phyloP scores from a whole-genome alignment of 768 basidiomycete genomes.

The Rhizopogon vinicolor region DNA sequence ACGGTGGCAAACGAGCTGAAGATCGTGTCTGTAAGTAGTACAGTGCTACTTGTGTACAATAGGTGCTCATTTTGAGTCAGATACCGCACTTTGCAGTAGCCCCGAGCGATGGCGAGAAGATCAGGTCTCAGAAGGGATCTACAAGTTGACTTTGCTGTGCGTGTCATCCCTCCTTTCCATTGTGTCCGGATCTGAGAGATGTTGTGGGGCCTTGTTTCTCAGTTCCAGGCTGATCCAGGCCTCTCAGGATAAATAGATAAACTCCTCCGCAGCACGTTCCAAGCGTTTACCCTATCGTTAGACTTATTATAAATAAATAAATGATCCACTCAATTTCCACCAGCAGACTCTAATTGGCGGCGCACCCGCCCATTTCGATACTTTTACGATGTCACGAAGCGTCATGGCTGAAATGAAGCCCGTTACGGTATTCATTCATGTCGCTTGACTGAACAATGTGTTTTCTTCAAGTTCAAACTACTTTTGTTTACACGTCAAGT shows the following conservation, averaged over 20 bases:
- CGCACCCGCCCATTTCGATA: too few species aligned
- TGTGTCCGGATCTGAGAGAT: neutral
- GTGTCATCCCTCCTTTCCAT: neutral
- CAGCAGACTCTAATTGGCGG: neutral
- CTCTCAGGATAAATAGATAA: neutral
- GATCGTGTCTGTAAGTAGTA: conserved; percentile 46
- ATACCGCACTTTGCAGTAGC: conserved; percentile 17
- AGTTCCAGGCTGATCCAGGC: neutral
- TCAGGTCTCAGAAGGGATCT: neutral
- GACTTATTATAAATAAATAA: too few species aligned
- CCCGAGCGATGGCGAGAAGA: neutral
- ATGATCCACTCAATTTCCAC: too few species aligned
- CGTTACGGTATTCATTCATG: neutral
- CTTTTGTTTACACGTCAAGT: neutral
- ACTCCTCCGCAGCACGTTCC: too few species aligned
- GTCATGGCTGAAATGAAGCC: neutral
- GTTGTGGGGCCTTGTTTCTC: neutral
- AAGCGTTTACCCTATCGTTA: too few species aligned
- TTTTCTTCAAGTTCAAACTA: neutral
- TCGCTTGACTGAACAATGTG: neutral
- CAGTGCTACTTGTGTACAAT: neutral
- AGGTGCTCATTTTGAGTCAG: conserved; percentile 2
- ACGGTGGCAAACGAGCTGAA: conserved; percentile 42
- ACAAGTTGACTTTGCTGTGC: neutral
- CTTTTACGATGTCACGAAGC: neutral